phyloP scores from a whole-genome alignment of 345 rosid species.

The Sapria himalayana region DNA sequence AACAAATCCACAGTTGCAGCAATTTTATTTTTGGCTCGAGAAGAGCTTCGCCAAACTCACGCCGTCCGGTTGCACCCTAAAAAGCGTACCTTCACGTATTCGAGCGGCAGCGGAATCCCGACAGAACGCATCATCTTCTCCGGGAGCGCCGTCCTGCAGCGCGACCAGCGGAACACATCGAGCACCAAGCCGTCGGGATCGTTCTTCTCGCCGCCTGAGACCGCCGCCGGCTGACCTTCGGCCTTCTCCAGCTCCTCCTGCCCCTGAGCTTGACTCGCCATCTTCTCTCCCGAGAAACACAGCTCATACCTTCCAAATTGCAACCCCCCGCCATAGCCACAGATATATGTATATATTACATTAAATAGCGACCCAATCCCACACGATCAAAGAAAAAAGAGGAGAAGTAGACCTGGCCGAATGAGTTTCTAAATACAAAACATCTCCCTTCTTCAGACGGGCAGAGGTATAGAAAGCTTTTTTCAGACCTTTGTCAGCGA shows the following conservation, averaged over 20 bases:
- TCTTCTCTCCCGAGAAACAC: constrained; percentile 74
- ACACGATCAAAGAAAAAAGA: neutral
- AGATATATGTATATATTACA: neutral
- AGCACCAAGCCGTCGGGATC: constrained; percentile 39
- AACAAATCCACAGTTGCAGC: too few relatives aligned
- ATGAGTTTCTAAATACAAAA: constrained; percentile 80
- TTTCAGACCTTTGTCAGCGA: constrained; percentile 95
- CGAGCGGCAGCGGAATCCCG: constrained; percentile 78
- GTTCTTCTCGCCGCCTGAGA: constrained; percentile 50
- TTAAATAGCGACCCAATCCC: neutral
- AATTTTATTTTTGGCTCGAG: too few relatives aligned
- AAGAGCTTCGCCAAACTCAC: too few relatives aligned
- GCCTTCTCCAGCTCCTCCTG: constrained; percentile 49
- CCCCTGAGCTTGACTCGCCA: constrained; percentile 28
- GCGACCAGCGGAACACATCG: constrained; percentile 85
- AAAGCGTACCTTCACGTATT: constrained; percentile 55
- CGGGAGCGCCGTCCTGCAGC: constrained; percentile 78
- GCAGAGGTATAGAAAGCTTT: constrained; percentile 90
- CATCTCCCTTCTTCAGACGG: constrained; percentile 96
- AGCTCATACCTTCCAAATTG: constrained; percentile 62
- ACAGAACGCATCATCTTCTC: constrained; percentile 71
- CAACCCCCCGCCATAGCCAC: constrained; percentile 1
- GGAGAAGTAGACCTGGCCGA: constrained; percentile 53
- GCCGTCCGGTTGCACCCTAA: too few relatives aligned
- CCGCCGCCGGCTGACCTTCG: constrained; percentile 36